Evolutionary conservation across 2,329 filamentous ascomycete genomes (phyloP).

Genomic region (Fusarium equiseti): DNA sequence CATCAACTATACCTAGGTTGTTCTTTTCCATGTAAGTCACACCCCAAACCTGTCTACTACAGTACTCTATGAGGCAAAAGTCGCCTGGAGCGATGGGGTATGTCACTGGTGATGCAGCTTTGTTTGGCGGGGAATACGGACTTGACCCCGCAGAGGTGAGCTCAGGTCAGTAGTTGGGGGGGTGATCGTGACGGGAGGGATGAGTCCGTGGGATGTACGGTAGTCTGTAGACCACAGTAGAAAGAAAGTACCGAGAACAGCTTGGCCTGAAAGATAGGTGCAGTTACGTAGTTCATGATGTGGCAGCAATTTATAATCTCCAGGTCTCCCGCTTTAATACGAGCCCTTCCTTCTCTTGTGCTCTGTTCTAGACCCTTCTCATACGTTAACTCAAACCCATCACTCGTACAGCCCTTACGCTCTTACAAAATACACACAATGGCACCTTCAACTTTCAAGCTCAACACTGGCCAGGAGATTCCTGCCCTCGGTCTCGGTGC

Average conservation of each 20-base stretch:
- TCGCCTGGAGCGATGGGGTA: slow-evolving; percentile 4
- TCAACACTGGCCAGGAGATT: slow-evolving; percentile 74
- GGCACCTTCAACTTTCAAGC: slow-evolving; percentile 69
- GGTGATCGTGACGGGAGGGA: slow-evolving; percentile 1
- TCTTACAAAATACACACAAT: slow-evolving; percentile 53
- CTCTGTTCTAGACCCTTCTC: slow-evolving; percentile 16
- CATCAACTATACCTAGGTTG: slow-evolving; percentile 13
- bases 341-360: slow-evolving; percentile 11
- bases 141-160: slow-evolving; percentile 44
- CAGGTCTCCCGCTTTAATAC: slow-evolving; percentile 18
- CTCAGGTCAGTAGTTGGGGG: slow-evolving; percentile 23
- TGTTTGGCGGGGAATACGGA: slow-evolving; percentile 40
- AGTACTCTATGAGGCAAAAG: slow-evolving; percentile 8
- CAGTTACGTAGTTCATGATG: slow-evolving; percentile 37
- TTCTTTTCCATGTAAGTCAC: slow-evolving; percentile 19
- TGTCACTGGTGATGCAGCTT: slow-evolving; percentile 9
- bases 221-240: neutral
- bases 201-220: neutral
- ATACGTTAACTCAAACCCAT: slow-evolving; percentile 6
- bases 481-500: slow-evolving; percentile 73
- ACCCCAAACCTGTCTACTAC: slow-evolving; percentile 32
- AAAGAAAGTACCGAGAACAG: neutral
- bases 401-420: slow-evolving; percentile 1
- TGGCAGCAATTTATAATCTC: slow-evolving; percentile 36
- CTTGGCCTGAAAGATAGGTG: neutral